Conservation (phyloP, 176 grass and related monocot genomes). For the Cocos nucifera region DNA sequence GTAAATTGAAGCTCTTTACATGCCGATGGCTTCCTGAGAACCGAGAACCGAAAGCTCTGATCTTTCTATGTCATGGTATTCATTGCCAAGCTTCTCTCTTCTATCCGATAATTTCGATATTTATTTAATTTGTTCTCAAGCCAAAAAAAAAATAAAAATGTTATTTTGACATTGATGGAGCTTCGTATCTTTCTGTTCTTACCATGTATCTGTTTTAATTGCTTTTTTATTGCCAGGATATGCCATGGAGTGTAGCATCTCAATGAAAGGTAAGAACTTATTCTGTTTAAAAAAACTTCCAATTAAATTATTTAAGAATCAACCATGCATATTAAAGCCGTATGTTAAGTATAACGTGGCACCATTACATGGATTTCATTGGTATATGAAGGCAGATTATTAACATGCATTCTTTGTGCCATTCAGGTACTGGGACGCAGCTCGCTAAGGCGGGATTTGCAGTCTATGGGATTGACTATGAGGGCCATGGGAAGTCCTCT, state of each 20-base stretch:
- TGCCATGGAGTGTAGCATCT: slow-evolving; percentile 79
- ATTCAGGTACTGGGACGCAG: slow-evolving; percentile 36
- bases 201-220: background rate
- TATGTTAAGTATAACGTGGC: no score
- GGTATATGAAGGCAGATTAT: no score
- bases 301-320: background rate
- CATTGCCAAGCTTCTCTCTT: background rate
- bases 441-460: slow-evolving; percentile 50
- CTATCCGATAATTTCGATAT: no score
- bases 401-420: no score
- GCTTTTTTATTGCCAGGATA: slow-evolving; percentile 34
- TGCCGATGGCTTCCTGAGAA: slow-evolving; percentile 38
- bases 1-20: slow-evolving; percentile 40
- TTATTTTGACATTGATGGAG: no score
- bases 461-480: slow-evolving; percentile 67
- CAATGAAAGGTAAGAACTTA: slow-evolving; percentile 53
- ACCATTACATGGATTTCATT: no score
- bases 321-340: background rate
- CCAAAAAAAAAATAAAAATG: no score
- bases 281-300: background rate
- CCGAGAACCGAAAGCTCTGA: slow-evolving; percentile 33
- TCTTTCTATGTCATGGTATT: slow-evolving; percentile 67
- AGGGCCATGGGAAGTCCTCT: slow-evolving; percentile 65
- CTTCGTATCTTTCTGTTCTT: no score
- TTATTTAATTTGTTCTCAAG: no score